Evolutionary conservation across 257 asterid species (phyloP), one percentile per base, ranked within the genome.

Genomic region (Cinchona pubescens): DNA sequence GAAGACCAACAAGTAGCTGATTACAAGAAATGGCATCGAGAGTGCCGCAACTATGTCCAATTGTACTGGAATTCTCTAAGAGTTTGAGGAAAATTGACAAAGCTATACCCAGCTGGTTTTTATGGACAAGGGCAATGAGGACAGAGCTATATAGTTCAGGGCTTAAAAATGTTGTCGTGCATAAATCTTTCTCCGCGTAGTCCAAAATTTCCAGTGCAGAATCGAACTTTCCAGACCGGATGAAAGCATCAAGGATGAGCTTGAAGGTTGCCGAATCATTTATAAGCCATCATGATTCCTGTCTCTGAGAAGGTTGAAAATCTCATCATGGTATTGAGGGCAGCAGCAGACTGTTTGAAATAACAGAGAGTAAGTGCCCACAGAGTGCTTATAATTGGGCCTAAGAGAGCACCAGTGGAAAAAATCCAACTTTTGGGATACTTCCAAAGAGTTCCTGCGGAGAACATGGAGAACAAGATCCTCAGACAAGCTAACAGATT

Each of bases 21-120:
- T 94, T 94, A 82, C 99, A 92, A 19, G 96, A 91, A 79, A 92
- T 18, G 15, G 94, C 85, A 79, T 90, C 91, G 32, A 93, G 96
- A 76, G 81, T 77, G 29, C 77, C 85, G 25, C 77, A 84, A 16
- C 78, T 87, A 77, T 56, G 35, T 13, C 74, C 45, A 51, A 73
- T 35, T 63, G 83, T n/a, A 63, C 80, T 69, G 14, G 86, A 85
- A 74, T 35, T 61, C 53, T 90, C 91, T 70, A 94, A 72, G 67
- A 94, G 86, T 83, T 90, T 89, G 77, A 87, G 80, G 76, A 94
- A 91, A 79, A 92, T 83, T 3, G 96, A 84, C 82, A 89, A 81
- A 56, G 97, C 98, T 53, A 82, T 76, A 8, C 81, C 74, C 75
- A 92, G 76, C 81, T 94, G 97, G 73, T 86, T 75, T 82, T 87